Evolutionary conservation across 2,329 filamentous ascomycete genomes (phyloP).

Genomic region (Rhynchosporium agropyri): DNA sequence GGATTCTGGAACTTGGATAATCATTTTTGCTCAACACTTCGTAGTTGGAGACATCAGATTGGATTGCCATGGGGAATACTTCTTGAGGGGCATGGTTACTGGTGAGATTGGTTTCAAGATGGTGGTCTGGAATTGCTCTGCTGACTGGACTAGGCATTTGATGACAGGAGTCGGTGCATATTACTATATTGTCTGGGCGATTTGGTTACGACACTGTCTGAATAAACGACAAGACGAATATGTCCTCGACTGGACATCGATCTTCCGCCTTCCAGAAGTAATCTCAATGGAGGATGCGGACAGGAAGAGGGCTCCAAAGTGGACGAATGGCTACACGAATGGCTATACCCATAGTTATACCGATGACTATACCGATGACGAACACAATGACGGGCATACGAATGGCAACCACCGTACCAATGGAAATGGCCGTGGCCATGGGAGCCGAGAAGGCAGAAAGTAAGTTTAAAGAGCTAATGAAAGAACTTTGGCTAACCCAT

Average conservation of each 20-base stretch:
- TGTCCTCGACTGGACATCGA: slow-evolving; percentile 62
- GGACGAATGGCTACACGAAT: slow-evolving; percentile 14
- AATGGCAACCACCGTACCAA: slow-evolving; percentile 26
- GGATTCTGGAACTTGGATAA: slow-evolving; percentile 70
- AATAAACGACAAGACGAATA: slow-evolving; percentile 69
- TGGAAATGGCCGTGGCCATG: slow-evolving; percentile 18
- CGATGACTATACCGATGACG: slow-evolving; percentile 24
- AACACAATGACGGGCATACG: slow-evolving; percentile 1
- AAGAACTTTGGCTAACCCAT: background rate
- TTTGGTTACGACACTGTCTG: slow-evolving; percentile 70
- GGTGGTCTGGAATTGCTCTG: background rate
- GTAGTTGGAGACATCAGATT: slow-evolving; percentile 59
- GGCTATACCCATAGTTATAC: slow-evolving; percentile 8
- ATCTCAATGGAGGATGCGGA: slow-evolving; percentile 29
- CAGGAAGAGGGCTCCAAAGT: slow-evolving; percentile 11
- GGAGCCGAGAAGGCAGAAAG: slow-evolving; percentile 26
- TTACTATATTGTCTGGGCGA: slow-evolving; percentile 71
- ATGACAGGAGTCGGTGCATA: slow-evolving; percentile 73
- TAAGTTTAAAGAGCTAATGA: slow-evolving; percentile 20
- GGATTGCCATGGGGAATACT: slow-evolving; percentile 73
- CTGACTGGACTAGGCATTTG: slow-evolving; percentile 54
- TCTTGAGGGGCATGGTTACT: slow-evolving; percentile 74
- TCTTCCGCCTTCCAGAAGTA: slow-evolving; percentile 48
- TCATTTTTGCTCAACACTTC: slow-evolving; percentile 52
- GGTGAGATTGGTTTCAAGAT: slow-evolving; percentile 49